Conservation (phyloP, 768 basidiomycete genomes). For the Termitomyces sp. region DNA sequence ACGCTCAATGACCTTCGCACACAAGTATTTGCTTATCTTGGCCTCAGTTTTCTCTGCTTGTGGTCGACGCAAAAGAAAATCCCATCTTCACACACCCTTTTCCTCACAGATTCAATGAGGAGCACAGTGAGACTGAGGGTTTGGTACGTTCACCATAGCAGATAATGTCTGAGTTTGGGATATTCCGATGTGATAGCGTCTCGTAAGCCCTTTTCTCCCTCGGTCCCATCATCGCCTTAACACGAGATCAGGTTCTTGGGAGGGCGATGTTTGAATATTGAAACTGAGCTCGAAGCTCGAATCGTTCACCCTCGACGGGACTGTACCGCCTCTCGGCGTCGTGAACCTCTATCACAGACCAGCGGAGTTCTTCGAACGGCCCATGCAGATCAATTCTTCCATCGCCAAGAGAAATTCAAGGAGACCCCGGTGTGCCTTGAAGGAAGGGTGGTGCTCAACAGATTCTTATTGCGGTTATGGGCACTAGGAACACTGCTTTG, state of each 20-base stretch:
- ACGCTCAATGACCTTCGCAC: constrained; percentile 25
- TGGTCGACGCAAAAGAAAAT: constrained; percentile 96
- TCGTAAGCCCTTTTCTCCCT: constrained; percentile 41
- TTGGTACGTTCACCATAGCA: constrained; percentile 77
- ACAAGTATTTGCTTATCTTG: background rate
- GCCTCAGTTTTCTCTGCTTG: constrained; percentile 75
- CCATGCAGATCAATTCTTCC: constrained; percentile 27
- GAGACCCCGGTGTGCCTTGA: constrained; percentile 6
- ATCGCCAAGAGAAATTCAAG: background rate
- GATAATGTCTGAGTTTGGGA: constrained; percentile 78
- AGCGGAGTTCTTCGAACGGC: constrained; percentile 37
- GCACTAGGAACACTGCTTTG: constrained; percentile 87
- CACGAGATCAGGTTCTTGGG: constrained; percentile 77
- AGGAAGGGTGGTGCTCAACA: constrained; percentile 20
- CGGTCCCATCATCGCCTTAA: background rate
- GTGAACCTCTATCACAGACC: constrained; percentile 70
- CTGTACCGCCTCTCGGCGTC: constrained; percentile 68
- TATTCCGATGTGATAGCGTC: constrained; percentile 92
- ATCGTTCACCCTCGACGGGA: constrained; percentile 67
- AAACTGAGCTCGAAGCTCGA: constrained; percentile 76
- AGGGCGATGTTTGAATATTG: constrained; percentile 88
- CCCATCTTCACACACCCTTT: constrained; percentile 83
- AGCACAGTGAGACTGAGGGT: constrained; percentile 69
- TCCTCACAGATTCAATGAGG: constrained; percentile 82
- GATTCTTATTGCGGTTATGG: constrained; percentile 71